Conservation (phyloP, 495 filamentous ascomycete species). For the Wilcoxina mikolae region DNA sequence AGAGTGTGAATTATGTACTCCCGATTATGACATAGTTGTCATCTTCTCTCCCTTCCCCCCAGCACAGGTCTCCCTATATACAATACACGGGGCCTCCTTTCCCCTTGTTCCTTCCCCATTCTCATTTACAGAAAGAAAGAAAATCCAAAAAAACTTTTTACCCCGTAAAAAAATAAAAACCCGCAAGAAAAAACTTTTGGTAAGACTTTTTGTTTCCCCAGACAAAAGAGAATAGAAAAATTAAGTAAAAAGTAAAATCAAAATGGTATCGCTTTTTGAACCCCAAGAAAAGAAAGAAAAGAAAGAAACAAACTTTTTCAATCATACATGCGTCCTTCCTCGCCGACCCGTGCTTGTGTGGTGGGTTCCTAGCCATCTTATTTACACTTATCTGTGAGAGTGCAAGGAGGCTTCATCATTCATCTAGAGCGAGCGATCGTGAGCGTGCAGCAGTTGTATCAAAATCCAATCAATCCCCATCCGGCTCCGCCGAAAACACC, state of each 20-base stretch:
- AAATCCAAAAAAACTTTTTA: conserved; percentile 14
- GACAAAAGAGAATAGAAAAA: conserved; percentile 1
- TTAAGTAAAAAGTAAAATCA: conserved; percentile 7
- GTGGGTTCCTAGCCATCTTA: too few species aligned
- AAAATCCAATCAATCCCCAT: too few species aligned
- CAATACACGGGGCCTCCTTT: too few species aligned
- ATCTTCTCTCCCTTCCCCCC: too few species aligned
- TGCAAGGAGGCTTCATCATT: neutral
- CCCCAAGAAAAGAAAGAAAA: conserved; percentile 4
- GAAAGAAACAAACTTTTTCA: conserved; percentile 10
- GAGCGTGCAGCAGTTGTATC: too few species aligned
- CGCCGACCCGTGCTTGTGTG: too few species aligned
- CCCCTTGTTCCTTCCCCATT: too few species aligned
- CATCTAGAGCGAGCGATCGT: conserved; percentile 1
- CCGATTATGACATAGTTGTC: too few species aligned
- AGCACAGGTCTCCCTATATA: too few species aligned
- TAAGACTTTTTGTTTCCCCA: conserved; percentile 4
- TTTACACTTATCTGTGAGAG: neutral
- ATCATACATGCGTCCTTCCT: conserved; percentile 13
- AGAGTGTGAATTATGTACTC: too few species aligned
- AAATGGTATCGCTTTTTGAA: conserved; percentile 6
- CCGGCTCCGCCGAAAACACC: neutral
- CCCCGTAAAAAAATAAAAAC: conserved; percentile 3
- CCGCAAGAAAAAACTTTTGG: conserved; percentile 11
- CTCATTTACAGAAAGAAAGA: conserved; percentile 8